Conservation (phyloP, 768 basidiomycete genomes). For the Asterophora parasitica region DNA sequence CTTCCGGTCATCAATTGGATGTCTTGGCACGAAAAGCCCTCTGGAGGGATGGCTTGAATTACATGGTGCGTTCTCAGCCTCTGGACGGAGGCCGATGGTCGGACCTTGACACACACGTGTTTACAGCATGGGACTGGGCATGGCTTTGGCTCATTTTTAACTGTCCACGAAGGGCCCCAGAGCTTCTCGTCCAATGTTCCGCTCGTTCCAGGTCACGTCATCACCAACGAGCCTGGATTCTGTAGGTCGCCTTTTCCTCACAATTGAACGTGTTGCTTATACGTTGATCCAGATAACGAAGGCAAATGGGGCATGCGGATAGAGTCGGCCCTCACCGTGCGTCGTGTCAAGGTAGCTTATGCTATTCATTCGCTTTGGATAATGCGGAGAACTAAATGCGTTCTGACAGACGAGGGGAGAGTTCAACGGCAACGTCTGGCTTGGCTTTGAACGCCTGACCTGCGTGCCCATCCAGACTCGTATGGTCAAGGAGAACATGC, state of each 20-base stretch:
- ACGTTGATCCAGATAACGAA: conserved; percentile 50
- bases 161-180: conserved; percentile 81
- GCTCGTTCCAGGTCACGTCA: conserved; percentile 80
- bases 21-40: conserved; percentile 85
- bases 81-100: conserved; percentile 1
- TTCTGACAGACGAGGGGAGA: conserved; percentile 60
- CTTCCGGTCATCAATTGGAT: conserved; percentile 77
- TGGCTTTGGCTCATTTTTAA: conserved; percentile 84
- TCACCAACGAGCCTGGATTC: conserved; percentile 83
- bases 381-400: not conserved
- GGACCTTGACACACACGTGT: conserved; percentile 10
- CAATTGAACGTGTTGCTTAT: conserved; percentile 13
- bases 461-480: conserved; percentile 91
- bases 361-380: not conserved
- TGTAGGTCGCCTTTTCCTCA: conserved; percentile 12
- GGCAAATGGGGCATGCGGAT: conserved; percentile 88
- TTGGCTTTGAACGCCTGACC: conserved; percentile 88
- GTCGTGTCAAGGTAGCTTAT: conserved; percentile 47
- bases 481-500: conserved; percentile 81
- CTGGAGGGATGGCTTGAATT: conserved; percentile 84
- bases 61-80: conserved; percentile 45
- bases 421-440: conserved; percentile 74
- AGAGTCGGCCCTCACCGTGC: conserved; percentile 80
- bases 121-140: conserved; percentile 86
- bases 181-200: conserved; percentile 67